phyloP scores from a whole-genome alignment of 768 basidiomycete species.

The Coprinopsis strossmayeri region DNA sequence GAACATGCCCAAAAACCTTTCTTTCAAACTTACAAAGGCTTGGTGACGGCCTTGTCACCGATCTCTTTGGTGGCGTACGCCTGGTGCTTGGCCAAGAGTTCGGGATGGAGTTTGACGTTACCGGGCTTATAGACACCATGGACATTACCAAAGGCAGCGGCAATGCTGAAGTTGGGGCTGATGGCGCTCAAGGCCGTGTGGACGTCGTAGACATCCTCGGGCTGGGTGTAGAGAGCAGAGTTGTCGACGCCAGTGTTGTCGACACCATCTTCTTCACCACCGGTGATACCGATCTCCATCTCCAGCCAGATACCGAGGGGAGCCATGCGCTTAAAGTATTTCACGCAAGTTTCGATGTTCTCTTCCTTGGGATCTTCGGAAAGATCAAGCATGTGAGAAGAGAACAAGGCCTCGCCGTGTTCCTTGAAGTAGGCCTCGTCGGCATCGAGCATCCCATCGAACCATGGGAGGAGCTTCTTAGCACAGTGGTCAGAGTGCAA shows the following conservation, averaged over 20 bases:
- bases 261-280: conserved; percentile 99
- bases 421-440: conserved; percentile 90
- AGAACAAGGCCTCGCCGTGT: conserved; percentile 84
- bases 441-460: conserved; percentile 98
- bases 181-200: conserved; percentile 78
- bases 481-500: conserved; percentile 99
- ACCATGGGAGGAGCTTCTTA: conserved; percentile 96
- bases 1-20: neutral
- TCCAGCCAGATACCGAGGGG: conserved; percentile 93
- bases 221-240: conserved; percentile 91
- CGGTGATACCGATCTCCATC: conserved; percentile 99
- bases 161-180: conserved; percentile 93
- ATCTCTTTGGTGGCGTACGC: conserved; percentile 62
- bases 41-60: conserved; percentile 47
- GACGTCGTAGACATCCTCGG: conserved; percentile 92
- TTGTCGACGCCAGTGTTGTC: conserved; percentile 98
- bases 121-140: conserved; percentile 99
- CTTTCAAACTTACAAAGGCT: conserved; percentile 67
- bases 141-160: conserved; percentile 97
- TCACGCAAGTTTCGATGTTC: conserved; percentile 89
- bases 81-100: conserved; percentile 91
- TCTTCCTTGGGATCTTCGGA: conserved; percentile 89
- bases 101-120: conserved; percentile 91
- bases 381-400: conserved; percentile 98
- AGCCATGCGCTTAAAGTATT: conserved; percentile 96